Percentiles rank a stretch among this genome's conserved stretches.
These are phyloP conservation scores for Diaporthe sp. DNA, from an alignment of 2,329 filamentous ascomycete species.

Conservation along the genomic window DNA sequence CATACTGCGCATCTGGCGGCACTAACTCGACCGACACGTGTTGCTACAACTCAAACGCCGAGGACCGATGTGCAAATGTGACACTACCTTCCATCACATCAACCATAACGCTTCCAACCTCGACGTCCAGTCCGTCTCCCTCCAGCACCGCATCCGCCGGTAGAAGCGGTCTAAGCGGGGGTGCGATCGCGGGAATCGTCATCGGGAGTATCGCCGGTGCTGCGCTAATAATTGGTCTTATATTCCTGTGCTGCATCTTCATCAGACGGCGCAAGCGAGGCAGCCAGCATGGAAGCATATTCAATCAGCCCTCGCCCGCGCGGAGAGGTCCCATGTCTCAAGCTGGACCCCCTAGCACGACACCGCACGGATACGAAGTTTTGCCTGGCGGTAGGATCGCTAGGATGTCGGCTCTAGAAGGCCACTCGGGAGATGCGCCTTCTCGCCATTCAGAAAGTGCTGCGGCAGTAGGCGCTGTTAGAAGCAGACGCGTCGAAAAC, in stretches of 20 bases:
- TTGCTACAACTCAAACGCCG: constrained; percentile 86
- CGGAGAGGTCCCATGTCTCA: constrained; percentile 64
- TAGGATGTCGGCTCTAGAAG: constrained; percentile 94
- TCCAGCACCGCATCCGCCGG: constrained; percentile 49
- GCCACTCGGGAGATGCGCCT: constrained; percentile 74
- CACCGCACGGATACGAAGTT: constrained; percentile 75
- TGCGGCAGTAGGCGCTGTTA: constrained; percentile 61
- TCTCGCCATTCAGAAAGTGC: constrained; percentile 64
- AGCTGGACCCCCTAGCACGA: constrained; percentile 47
- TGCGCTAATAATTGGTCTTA: constrained; percentile 76
- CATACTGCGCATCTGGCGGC: constrained; percentile 86
- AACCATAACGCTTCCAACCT: constrained; percentile 73
- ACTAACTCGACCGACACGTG: constrained; percentile 96
- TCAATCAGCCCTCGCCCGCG: constrained; percentile 91
- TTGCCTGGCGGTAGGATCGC: constrained; percentile 91
- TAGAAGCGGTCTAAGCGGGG: constrained; percentile 75
- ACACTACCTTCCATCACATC: constrained; percentile 81
- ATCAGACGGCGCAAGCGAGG: constrained; percentile 64
- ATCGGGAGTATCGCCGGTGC: constrained; percentile 83
- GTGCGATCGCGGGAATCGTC: constrained; percentile 91
- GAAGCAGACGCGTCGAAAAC: constrained; percentile 63
- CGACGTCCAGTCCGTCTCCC: constrained; percentile 60
- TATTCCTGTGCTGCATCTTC: constrained; percentile 76
- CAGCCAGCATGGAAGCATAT: constrained; percentile 79
- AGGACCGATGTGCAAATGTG: constrained; percentile 81